phyloP scores from a whole-genome alignment of 1,284 basidiomycete genomes.

The Lignosus rhinocerotis region DNA sequence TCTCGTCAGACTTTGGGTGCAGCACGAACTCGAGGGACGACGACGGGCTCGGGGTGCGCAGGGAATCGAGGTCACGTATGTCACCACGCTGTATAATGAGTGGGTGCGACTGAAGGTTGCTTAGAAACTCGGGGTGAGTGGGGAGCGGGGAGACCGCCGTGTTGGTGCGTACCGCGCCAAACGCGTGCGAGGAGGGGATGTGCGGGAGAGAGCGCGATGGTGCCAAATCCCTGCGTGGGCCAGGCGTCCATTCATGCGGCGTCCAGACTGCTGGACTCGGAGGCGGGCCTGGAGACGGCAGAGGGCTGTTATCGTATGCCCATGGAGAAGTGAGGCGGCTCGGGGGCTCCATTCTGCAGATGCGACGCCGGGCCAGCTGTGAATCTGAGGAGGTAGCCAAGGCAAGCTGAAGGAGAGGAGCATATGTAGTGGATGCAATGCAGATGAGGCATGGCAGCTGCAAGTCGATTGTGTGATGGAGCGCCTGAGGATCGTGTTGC shows the following conservation, averaged over 20 bases:
- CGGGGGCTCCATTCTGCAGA: constrained; percentile 10
- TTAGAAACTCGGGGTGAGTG: constrained; percentile 20
- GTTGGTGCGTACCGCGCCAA: constrained; percentile 4
- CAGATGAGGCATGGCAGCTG: constrained; percentile 16
- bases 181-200: constrained; percentile 5
- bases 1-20: neutral
- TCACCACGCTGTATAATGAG: constrained; percentile 16
- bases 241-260: constrained; percentile 16
- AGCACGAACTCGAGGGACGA: constrained; percentile 17
- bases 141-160: constrained; percentile 19
- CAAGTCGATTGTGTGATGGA: neutral
- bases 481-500: neutral
- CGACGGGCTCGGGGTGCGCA: constrained; percentile 17
- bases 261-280: constrained; percentile 21
- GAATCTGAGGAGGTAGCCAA: neutral
- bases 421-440: constrained; percentile 17
- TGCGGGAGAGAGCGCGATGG: constrained; percentile 16
- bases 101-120: constrained; percentile 18
- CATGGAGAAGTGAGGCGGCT: constrained; percentile 16
- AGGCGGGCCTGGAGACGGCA: constrained; percentile 19
- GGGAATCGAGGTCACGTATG: neutral
- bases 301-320: constrained; percentile 17
- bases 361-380: neutral
- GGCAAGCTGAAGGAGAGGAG: neutral
- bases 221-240: neutral